phyloP scores from a whole-genome alignment of 1,284 basidiomycete genomes.

The Sporisorium exsertum region DNA sequence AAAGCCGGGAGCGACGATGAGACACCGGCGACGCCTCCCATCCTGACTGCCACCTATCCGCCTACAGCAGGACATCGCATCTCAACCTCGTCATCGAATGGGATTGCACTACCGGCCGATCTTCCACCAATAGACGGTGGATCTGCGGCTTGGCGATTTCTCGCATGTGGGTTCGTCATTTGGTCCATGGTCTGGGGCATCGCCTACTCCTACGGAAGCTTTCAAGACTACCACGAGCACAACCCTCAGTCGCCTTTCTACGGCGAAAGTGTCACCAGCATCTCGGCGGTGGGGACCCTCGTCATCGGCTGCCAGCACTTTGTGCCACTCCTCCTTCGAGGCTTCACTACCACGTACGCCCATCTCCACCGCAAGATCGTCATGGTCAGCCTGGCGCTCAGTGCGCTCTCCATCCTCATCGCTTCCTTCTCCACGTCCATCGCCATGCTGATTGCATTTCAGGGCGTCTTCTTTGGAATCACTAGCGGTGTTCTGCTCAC shows the following conservation, averaged over 20 bases:
- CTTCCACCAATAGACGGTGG: conserved; percentile 27
- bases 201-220: conserved; percentile 58
- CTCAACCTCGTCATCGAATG: conserved; percentile 1
- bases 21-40: conserved; percentile 15
- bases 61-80: conserved; percentile 12
- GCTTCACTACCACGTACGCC: conserved; percentile 33
- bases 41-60: conserved; percentile 20
- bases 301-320: conserved; percentile 52
- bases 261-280: conserved; percentile 32
- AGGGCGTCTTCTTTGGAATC: conserved; percentile 50
- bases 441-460: conserved; percentile 44
- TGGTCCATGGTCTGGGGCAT: conserved; percentile 52
- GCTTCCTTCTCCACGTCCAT: conserved; percentile 36
- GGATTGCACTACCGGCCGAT: not conserved
- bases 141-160: conserved; percentile 32
- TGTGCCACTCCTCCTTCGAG: conserved; percentile 38
- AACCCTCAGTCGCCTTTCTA: conserved; percentile 46
- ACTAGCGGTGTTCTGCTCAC: conserved; percentile 39
- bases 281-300: conserved; percentile 50
- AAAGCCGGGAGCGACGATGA: conserved; percentile 27
- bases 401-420: conserved; percentile 35
- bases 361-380: conserved; percentile 35
- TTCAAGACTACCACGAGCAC: conserved; percentile 61
- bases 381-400: conserved; percentile 22
- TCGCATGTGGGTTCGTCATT: conserved; percentile 23